A percentile compares a stretch with the other conserved stretches of the same genome.
Evolutionary conservation across 495 filamentous ascomycete genomes (phyloP).

Genomic region (Lasiosphaeria miniovina): DNA sequence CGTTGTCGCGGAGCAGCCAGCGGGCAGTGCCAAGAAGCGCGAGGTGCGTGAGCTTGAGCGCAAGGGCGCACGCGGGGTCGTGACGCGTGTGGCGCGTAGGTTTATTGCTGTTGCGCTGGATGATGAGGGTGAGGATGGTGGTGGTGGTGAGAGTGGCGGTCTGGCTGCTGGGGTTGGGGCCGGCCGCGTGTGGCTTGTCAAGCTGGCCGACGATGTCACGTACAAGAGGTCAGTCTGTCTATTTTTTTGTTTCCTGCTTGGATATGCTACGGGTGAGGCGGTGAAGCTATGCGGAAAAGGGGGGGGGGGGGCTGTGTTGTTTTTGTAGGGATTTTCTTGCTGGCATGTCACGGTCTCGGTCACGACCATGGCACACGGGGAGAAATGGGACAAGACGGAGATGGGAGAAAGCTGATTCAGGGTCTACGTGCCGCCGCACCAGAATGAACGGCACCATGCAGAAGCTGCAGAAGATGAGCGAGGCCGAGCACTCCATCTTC

Average conservation of each 20-base stretch:
- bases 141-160: conserved; percentile 65
- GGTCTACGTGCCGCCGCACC: neutral
- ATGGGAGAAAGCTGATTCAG: too few species aligned
- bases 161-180: conserved; percentile 31
- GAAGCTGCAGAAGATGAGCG: conserved; percentile 66
- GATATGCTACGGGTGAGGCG: neutral
- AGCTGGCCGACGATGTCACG: conserved; percentile 93
- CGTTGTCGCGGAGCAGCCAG: conserved; percentile 69
- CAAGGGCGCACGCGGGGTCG: conserved; percentile 75
- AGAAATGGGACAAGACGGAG: neutral
- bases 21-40: conserved; percentile 67
- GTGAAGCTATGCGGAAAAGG: too few species aligned
- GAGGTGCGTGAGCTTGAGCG: conserved; percentile 61
- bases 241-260: neutral
- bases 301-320: too few species aligned
- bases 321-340: neutral
- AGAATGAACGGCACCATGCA: conserved; percentile 92
- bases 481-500: conserved; percentile 68
- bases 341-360: neutral
- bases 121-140: conserved; percentile 55
- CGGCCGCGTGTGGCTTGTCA: conserved; percentile 71
- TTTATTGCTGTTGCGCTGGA: conserved; percentile 70
- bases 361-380: too few species aligned
- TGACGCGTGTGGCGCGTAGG: conserved; percentile 62
- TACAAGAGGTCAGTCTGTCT: conserved; percentile 61